These are phyloP conservation scores for Neurospora cerealis DNA, from an alignment of 495 filamentous ascomycete species.

Conservation along the genomic window DNA sequence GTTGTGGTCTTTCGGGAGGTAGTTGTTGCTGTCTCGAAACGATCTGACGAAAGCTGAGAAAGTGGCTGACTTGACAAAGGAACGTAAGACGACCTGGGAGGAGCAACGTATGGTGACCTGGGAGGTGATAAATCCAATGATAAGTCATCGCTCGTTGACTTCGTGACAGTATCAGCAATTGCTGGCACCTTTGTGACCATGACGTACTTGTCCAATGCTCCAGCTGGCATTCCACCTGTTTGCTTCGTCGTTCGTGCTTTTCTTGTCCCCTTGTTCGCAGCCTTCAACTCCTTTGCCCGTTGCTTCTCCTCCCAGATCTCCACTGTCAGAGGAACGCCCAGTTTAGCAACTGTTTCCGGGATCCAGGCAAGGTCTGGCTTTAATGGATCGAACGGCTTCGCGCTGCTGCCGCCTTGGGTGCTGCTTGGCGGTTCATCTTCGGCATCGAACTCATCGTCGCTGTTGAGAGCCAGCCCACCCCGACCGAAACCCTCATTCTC, in stretches of 20 bases:
- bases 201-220: conserved; percentile 28
- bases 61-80: background rate
- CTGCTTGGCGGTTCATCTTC: conserved; percentile 23
- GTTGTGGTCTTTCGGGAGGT: background rate
- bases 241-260: conserved; percentile 15
- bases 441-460: conserved; percentile 46
- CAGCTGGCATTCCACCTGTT: conserved; percentile 15
- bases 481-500: conserved; percentile 34
- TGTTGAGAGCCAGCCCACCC: conserved; percentile 40
- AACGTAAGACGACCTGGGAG: background rate
- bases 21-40: background rate
- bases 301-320: conserved; percentile 64
- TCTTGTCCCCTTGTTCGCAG: conserved; percentile 17
- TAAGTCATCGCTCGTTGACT: background rate
- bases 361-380: conserved; percentile 68
- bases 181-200: conserved; percentile 23
- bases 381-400: conserved; percentile 54
- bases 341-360: conserved; percentile 56
- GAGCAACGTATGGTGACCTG: background rate
- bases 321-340: conserved; percentile 63
- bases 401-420: conserved; percentile 21
- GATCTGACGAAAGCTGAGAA: background rate
- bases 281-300: conserved; percentile 31
- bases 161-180: background rate
- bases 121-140: background rate